Evolutionary conservation across 2,329 filamentous ascomycete species (phyloP), one percentile per base, ranked within the genome.

Genomic region (Bipolaris gigantea): DNA sequence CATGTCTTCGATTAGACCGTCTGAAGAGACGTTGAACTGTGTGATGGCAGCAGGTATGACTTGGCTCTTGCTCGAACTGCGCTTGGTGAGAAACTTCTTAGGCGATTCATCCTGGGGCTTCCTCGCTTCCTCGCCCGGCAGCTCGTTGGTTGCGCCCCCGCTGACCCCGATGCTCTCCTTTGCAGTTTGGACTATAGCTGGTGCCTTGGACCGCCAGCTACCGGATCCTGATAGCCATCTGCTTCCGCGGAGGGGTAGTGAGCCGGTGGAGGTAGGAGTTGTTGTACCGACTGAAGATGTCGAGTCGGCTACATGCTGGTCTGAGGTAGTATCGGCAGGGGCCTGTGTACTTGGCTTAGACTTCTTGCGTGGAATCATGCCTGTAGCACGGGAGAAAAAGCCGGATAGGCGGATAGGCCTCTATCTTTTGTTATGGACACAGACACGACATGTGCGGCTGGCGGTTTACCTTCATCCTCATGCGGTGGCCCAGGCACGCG

Each of bases 181-280:
- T 8, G 76, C 76, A 7, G 78, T 76, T 61, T 77, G 73, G n/a
- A 78, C 77, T 8, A 79, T 73, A 1, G 78, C 74, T 10, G 75
- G 74, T 10, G 79, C 76, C 65, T 81, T 81, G 23, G 73, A 70
- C 6, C 73, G 71, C 78, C 77, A 79, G 46, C 76, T 79, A 32
- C 76, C 74, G 6, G 61, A 57, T 35, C 73, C 72, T 41, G 73
- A 70, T 51, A 79, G 77, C 78, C 79, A 81, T 63, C 73, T 77
- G 48, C 60, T 64, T 48, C 66, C 66, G 6, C 59, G 66, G 50
- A 60, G 63, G 52, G 54, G 68, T 32, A 54, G 63, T 36, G 48
- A 59, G 56, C 51, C 61, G 33, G 58, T 41, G 4, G 63, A 56
- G 4, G 64, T 55, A 10, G 61, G 58, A 4, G 61, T 49, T 4